Conservation (phyloP, 1,139 yeast genomes). For the Debaryomyces udenii region DNA sequence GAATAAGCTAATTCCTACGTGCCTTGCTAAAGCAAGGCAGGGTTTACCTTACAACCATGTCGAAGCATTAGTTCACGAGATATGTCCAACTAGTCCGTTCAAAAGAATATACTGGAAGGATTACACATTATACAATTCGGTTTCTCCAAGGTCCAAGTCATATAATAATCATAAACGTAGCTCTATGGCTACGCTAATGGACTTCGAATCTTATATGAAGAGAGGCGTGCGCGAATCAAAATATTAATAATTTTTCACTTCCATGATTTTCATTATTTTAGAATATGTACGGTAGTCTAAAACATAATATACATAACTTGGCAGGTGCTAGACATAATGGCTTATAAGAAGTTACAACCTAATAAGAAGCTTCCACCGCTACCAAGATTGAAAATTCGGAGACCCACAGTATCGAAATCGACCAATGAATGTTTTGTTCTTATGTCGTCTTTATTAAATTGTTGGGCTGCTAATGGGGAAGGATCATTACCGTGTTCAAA, state of each 20-base stretch:
- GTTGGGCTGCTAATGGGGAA: slow-evolving; percentile 97
- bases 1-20: slow-evolving; percentile 21
- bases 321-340: slow-evolving; percentile 19
- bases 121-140: slow-evolving; percentile 4
- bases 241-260: slow-evolving; percentile 9
- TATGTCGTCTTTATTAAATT: slow-evolving; percentile 84
- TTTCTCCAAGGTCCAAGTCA: slow-evolving; percentile 9
- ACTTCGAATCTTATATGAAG: slow-evolving; percentile 1
- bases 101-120: slow-evolving; percentile 37
- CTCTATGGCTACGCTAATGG: not conserved
- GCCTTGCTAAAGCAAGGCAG: slow-evolving; percentile 7
- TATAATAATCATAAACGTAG: slow-evolving; percentile 3
- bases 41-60: slow-evolving; percentile 9
- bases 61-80: slow-evolving; percentile 35
- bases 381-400: slow-evolving; percentile 73
- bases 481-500: slow-evolving; percentile 67
- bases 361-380: slow-evolving; percentile 63
- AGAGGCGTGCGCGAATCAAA: slow-evolving; percentile 11
- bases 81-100: slow-evolving; percentile 29
- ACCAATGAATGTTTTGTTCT: slow-evolving; percentile 75
- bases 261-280: no score
- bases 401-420: slow-evolving; percentile 58
- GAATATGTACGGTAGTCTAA: no score
- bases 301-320: no score
- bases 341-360: slow-evolving; percentile 33